Conservation (phyloP, 2,329 filamentous ascomycete species). For the Esteya vermicola region DNA sequence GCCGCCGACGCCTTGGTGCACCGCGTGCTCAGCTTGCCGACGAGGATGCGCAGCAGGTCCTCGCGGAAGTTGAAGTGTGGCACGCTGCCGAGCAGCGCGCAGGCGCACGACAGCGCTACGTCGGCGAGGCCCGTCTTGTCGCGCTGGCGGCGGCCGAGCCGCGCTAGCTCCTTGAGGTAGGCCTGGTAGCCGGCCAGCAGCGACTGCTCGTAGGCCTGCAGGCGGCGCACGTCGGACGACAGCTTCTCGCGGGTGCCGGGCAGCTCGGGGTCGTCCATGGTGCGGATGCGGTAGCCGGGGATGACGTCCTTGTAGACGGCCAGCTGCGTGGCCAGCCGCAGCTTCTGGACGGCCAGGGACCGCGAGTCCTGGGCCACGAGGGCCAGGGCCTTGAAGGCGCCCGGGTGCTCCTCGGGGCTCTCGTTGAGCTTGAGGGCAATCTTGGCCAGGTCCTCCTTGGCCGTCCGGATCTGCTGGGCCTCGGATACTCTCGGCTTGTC, state of each 20-base stretch:
- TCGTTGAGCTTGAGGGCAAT: slow-evolving; percentile 74
- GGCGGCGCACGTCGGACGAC: slow-evolving; percentile 77
- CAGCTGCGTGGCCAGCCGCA: slow-evolving; percentile 75
- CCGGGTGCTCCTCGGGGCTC: slow-evolving; percentile 79
- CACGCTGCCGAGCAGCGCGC: slow-evolving; percentile 63
- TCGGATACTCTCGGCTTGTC: slow-evolving; percentile 7
- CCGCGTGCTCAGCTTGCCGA: slow-evolving; percentile 72
- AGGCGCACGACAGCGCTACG: slow-evolving; percentile 75
- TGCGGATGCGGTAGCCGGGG: slow-evolving; percentile 87
- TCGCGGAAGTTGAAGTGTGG: slow-evolving; percentile 95
- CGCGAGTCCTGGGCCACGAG: slow-evolving; percentile 56
- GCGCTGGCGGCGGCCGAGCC: slow-evolving; percentile 30
- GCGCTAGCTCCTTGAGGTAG: slow-evolving; percentile 65
- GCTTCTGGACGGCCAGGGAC: slow-evolving; percentile 65
- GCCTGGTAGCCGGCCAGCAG: slow-evolving; percentile 72
- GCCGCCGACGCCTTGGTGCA: slow-evolving; percentile 45
- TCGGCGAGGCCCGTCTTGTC: slow-evolving; percentile 39
- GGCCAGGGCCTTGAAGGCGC: slow-evolving; percentile 63
- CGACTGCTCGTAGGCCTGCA: slow-evolving; percentile 76
- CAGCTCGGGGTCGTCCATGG: slow-evolving; percentile 60
- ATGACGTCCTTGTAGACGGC: slow-evolving; percentile 93
- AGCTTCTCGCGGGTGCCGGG: slow-evolving; percentile 51
- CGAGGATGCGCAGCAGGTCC: slow-evolving; percentile 75
- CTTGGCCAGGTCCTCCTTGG: slow-evolving; percentile 84
- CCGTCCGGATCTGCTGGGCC: slow-evolving; percentile 61